phyloP scores from a whole-genome alignment of 257 asterid genomes.

The Buddleja alternifolia region DNA sequence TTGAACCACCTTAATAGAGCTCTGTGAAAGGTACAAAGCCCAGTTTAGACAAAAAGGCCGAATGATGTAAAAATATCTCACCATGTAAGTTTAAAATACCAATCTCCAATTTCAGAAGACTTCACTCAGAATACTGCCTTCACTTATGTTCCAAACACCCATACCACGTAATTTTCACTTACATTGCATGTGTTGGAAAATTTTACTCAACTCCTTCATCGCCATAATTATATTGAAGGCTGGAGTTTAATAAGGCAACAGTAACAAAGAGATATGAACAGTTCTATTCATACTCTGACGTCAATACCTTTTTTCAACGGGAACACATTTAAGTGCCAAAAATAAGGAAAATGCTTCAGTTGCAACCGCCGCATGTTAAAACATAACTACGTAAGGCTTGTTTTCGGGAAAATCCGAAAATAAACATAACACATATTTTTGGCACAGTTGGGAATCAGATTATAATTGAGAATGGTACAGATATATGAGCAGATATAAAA shows the following conservation, averaged over 20 bases:
- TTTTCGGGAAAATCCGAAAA: not conserved
- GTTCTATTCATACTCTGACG: not conserved
- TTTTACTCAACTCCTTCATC: too few species aligned
- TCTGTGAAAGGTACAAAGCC: too few species aligned
- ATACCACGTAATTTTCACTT: too few species aligned
- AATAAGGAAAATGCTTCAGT: not conserved
- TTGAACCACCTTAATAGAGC: too few species aligned
- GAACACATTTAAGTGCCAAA: not conserved
- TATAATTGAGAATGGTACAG: not conserved
- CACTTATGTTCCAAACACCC: too few species aligned
- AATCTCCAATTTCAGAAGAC: too few species aligned
- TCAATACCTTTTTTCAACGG: too few species aligned
- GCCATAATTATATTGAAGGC: not conserved
- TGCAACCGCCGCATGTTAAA: not conserved
- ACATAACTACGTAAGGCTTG: not conserved
- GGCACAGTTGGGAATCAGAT: not conserved
- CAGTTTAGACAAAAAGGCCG: too few species aligned
- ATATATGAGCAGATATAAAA: not conserved
- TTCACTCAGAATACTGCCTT: too few species aligned
- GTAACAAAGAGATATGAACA: not conserved
- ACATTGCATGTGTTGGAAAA: too few species aligned
- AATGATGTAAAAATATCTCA: too few species aligned
- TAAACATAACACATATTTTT: conserved; percentile 3
- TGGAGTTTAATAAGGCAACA: not conserved
- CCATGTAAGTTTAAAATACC: too few species aligned